Base-by-base conservation (phyloP, 139 green algal genomes). In the Ettlia oleoabundans region DNA sequence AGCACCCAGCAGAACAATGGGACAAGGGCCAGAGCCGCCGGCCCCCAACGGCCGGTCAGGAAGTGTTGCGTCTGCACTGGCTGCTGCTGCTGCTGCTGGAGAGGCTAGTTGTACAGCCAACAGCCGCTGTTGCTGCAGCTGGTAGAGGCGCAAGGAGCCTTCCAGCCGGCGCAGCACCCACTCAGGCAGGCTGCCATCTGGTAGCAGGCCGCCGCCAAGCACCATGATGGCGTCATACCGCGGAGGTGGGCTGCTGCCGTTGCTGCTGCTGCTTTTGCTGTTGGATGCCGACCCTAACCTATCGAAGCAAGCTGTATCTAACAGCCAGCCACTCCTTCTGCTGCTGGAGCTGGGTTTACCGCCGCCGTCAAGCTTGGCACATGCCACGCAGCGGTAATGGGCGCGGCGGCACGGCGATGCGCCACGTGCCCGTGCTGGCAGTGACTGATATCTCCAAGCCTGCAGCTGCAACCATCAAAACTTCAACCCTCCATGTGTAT, bases 91-190 rank as follows among this genome's bases (percentile, higher is more conserved):
- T 63, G 43, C 70, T 78, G 70, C 70, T 51, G 40, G 5, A 19
- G 7, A n/a, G 30, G n/a, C n/a, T n/a, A n/a, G n/a, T n/a, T n/a
- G n/a, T n/a, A n/a, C n/a, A n/a, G n/a, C n/a, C n/a, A n/a, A 24
- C 67, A 19, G 67, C 10, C 38, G 68, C 42, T 76, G 41, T 9
- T 62, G 40, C 30, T 83, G 78, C 47, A 41, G 22, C 2, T 55
- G 32, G 71, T 82, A 88, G 21, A 88, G 58, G 15, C 79, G 41
- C 33, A 78, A 41, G 55, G 52, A 72, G 41, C 55, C 84, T 30
- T 93, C 89, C 41, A 93, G 67, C 13, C 90, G 66, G 58, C 89
- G 71, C 15, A 76, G 4, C 22, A 88, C 89, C 89, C 89, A 93
- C 7, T 76, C 55, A 33, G 90, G 90, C 66, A 93, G 69, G 15